phyloP scores from a whole-genome alignment of 106 monocot genomes.

The Phalaenopsis equestris region DNA sequence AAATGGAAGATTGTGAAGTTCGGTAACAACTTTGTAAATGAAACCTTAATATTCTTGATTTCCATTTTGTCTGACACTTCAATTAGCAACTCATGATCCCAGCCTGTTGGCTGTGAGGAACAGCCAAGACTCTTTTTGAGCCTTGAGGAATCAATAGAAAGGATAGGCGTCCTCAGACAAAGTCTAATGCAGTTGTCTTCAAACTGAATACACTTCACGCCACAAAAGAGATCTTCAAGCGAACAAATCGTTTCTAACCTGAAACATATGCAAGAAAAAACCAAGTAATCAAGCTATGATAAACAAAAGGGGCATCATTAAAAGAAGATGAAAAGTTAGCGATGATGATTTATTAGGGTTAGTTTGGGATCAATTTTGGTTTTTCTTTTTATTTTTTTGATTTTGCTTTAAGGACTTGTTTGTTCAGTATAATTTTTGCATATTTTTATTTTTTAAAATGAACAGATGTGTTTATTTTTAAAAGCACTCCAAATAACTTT shows the following conservation, averaged over 20 bases:
- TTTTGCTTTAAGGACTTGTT: too few species aligned
- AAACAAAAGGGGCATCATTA: background rate
- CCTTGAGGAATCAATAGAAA: slow-evolving; percentile 19
- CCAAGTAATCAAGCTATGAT: background rate
- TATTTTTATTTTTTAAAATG: too few species aligned
- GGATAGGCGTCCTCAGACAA: slow-evolving; percentile 40
- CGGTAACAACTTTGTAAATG: background rate
- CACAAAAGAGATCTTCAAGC: slow-evolving; percentile 46
- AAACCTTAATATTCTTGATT: slow-evolving; percentile 62
- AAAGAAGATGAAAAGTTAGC: background rate
- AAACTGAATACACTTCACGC: slow-evolving; percentile 45
- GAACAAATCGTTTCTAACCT: slow-evolving; percentile 51
- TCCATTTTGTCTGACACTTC: slow-evolving; percentile 49
- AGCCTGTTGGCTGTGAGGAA: slow-evolving; percentile 21
- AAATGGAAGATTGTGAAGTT: background rate
- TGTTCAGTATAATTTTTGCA: too few species aligned
- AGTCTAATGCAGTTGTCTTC: slow-evolving; percentile 53
- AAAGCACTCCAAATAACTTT: background rate
- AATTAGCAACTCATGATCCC: slow-evolving; percentile 63
- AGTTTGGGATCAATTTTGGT: too few species aligned
- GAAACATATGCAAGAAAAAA: background rate
- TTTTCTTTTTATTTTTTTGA: too few species aligned
- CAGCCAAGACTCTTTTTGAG: slow-evolving; percentile 26
- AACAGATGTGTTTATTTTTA: too few species aligned
- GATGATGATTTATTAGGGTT: background rate